Percentiles rank a stretch among this genome's conserved stretches.
phyloP scores from a whole-genome alignment of 2,329 filamentous ascomycete species.

The Fusarium aywerte region DNA sequence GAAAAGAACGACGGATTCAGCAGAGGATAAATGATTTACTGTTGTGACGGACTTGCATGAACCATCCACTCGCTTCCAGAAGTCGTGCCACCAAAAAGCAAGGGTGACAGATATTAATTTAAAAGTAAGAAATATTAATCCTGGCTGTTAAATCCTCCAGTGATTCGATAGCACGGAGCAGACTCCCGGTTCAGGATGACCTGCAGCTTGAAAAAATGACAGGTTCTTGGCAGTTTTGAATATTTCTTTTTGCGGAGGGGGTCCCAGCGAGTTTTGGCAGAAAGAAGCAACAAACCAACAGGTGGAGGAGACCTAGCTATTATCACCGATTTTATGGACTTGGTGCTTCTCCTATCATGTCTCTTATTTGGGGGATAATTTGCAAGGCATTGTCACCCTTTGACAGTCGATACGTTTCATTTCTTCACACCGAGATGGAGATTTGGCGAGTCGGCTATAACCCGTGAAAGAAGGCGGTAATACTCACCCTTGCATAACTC shows the following conservation, averaged over 20 bases:
- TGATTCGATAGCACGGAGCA: background rate
- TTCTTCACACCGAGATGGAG: background rate
- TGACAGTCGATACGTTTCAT: background rate
- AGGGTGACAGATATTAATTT: background rate
- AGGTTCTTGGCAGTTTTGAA: background rate
- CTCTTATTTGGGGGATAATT: background rate
- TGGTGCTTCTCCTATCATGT: background rate
- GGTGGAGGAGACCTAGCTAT: background rate
- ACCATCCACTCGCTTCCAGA: background rate
- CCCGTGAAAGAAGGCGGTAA: background rate
- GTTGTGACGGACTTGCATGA: too few species aligned
- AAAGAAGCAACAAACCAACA: background rate
- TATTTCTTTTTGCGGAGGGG: background rate
- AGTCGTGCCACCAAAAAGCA: background rate
- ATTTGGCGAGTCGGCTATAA: background rate
- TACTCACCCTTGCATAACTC: background rate
- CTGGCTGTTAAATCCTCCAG: background rate
- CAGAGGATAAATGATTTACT: background rate
- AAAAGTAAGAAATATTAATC: background rate
- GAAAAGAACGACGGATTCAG: background rate
- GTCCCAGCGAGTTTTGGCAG: background rate
- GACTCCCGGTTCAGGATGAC: background rate
- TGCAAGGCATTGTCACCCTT: background rate
- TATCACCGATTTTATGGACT: background rate
- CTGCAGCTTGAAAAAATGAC: background rate